Percentiles rank a stretch among this genome's conserved stretches.
Conservation (phyloP, 73 alveolate genomes). For the Symbiodinium pilosum region DNA sequence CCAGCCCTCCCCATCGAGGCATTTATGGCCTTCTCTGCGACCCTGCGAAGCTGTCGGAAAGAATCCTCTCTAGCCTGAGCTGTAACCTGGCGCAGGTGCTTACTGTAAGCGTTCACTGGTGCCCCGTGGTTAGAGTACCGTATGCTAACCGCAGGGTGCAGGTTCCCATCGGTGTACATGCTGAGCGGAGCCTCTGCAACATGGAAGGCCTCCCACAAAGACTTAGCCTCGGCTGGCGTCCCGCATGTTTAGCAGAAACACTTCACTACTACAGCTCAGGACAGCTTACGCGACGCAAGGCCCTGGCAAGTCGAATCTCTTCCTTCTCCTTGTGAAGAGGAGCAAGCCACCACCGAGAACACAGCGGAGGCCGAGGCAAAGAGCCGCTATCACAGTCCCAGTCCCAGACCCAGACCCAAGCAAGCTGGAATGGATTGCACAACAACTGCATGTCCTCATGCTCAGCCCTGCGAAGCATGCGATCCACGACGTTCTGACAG, state of each 20-base stretch:
- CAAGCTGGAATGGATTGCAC: neutral
- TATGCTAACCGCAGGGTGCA: too few relatives aligned
- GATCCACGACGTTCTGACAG: slow-evolving; percentile 69
- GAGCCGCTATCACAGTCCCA: neutral
- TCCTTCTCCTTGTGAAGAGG: slow-evolving; percentile 48
- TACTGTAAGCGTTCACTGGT: neutral
- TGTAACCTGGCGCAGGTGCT: neutral
- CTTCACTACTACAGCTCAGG: too few relatives aligned
- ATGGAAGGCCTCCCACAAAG: slow-evolving; percentile 47
- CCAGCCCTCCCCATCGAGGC: too few relatives aligned
- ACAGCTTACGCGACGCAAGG: neutral
- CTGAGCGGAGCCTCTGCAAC: slow-evolving; percentile 53
- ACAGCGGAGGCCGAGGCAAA: neutral
- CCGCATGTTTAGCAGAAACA: neutral
- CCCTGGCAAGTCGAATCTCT: slow-evolving; percentile 53
- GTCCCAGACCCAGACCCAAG: neutral
- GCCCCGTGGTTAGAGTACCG: too few relatives aligned
- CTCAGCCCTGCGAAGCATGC: slow-evolving; percentile 56
- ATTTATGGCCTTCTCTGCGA: slow-evolving; percentile 66
- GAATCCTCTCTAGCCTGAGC: slow-evolving; percentile 17
- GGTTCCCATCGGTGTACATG: too few relatives aligned
- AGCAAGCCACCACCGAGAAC: neutral
- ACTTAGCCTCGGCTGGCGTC: slow-evolving; percentile 42
- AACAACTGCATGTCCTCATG: neutral
- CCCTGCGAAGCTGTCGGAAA: slow-evolving; percentile 59